These are phyloP conservation scores for Phytophthora hybrid DNA, from an alignment of 352 stramenopile species.

Conservation along the genomic window DNA sequence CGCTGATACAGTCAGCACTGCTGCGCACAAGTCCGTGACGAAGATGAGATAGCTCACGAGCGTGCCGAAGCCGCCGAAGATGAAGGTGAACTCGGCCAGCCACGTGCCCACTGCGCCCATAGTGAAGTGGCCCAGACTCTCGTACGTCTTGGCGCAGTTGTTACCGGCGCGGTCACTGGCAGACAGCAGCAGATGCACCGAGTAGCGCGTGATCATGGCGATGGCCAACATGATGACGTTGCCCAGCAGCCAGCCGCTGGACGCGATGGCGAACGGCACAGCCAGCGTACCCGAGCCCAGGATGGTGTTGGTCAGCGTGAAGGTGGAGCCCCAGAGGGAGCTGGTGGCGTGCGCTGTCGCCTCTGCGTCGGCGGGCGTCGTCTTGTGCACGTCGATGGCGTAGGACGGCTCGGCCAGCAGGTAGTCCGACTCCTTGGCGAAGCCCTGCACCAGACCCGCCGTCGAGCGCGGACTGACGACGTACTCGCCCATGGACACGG, in stretches of 20 bases:
- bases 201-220: constrained; percentile 81
- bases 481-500: constrained; percentile 85
- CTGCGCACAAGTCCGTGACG: constrained; percentile 74
- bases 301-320: constrained; percentile 84
- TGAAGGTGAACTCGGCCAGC: constrained; percentile 85
- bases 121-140: constrained; percentile 77
- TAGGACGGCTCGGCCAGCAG: constrained; percentile 34
- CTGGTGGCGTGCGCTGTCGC: constrained; percentile 44
- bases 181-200: constrained; percentile 68
- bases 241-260: constrained; percentile 73
- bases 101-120: constrained; percentile 68
- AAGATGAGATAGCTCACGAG: constrained; percentile 88
- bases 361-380: constrained; percentile 18
- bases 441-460: constrained; percentile 12
- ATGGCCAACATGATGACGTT: constrained; percentile 76
- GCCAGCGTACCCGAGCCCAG: constrained; percentile 77
- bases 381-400: constrained; percentile 46
- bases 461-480: constrained; percentile 57
- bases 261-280: constrained; percentile 77
- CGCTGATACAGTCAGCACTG: constrained; percentile 46
- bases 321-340: constrained; percentile 72
- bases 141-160: constrained; percentile 78
- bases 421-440: constrained; percentile 37
- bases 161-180: constrained; percentile 69
- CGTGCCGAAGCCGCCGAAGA: constrained; percentile 84